Conservation (phyloP, 495 filamentous ascomycete species). For the Friedmanniomyces simplex region DNA sequence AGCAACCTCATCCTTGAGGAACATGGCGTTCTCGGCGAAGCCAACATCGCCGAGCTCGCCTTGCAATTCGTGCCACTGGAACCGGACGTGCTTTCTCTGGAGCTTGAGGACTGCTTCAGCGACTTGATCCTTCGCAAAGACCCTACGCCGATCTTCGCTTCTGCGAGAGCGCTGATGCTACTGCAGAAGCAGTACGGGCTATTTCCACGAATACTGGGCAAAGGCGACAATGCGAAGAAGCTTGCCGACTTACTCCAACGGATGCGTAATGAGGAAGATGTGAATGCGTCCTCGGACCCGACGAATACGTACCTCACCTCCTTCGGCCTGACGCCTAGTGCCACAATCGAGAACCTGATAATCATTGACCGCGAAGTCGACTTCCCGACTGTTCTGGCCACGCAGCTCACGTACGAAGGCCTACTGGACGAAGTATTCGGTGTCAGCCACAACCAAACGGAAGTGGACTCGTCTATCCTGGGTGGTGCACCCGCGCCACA, state of each 20-base stretch:
- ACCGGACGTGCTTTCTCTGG: constrained; percentile 80
- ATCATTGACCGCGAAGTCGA: constrained; percentile 94
- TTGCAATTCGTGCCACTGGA: constrained; percentile 86
- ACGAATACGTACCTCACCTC: constrained; percentile 18
- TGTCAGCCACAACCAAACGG: constrained; percentile 77
- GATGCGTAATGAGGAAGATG: constrained; percentile 87
- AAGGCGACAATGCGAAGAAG: constrained; percentile 84
- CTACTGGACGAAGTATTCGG: constrained; percentile 90
- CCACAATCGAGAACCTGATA: constrained; percentile 75
- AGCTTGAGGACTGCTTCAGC: constrained; percentile 73
- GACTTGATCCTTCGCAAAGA: constrained; percentile 91
- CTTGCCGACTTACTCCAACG: constrained; percentile 81
- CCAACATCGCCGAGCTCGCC: constrained; percentile 74
- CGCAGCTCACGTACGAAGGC: constrained; percentile 94
- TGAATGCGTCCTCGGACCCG: constrained; percentile 30
- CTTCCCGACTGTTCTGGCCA: constrained; percentile 79
- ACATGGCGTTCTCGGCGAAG: constrained; percentile 84
- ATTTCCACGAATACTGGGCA: constrained; percentile 90
- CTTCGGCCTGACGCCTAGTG: constrained; percentile 73
- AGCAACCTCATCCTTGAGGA: constrained; percentile 89
- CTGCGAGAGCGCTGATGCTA: constrained; percentile 88
- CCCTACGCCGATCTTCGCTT: constrained; percentile 74
- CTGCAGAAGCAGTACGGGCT: constrained; percentile 87
- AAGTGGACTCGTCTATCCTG: constrained; percentile 86
- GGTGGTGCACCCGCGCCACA: constrained; percentile 55